These are phyloP conservation scores for Trametes meyenii DNA, from an alignment of 768 basidiomycete species.

Conservation along the genomic window DNA sequence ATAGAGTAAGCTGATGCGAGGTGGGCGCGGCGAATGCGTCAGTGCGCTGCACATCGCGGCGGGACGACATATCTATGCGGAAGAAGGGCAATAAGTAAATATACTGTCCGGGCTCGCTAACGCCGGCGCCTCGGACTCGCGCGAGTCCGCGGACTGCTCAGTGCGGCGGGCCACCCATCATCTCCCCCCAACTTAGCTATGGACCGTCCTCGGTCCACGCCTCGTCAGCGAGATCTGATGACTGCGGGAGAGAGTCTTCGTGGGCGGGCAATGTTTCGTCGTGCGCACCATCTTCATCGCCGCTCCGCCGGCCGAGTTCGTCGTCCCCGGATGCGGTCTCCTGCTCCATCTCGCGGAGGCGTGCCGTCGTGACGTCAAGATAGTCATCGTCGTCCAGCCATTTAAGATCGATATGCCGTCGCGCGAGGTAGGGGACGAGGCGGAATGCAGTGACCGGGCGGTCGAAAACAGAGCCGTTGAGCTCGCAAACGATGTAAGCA, in stretches of 20 bases:
- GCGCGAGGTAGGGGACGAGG: conserved; percentile 28
- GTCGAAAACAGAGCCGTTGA: conserved; percentile 28
- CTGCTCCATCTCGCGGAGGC: conserved; percentile 11
- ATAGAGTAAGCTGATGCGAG: no score
- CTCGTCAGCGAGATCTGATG: neutral
- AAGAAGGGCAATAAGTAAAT: no score
- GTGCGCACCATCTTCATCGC: neutral
- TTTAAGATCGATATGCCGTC: neutral
- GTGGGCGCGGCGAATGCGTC: no score
- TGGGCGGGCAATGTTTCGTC: neutral
- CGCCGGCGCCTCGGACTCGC: neutral
- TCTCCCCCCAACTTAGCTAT: conserved; percentile 6
- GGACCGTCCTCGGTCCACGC: conserved; percentile 10
- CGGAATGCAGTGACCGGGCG: conserved; percentile 27
- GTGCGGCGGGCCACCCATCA: neutral
- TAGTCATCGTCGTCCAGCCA: neutral
- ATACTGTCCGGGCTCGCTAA: neutral
- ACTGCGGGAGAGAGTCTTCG: no score
- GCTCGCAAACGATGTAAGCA: conserved; percentile 32
- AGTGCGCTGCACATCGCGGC: no score
- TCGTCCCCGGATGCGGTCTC: neutral
- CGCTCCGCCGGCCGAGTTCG: neutral
- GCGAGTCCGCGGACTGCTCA: neutral
- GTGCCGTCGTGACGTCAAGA: conserved; percentile 7
- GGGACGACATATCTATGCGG: no score